A percentile compares a stretch with the other conserved stretches of the same genome.
Conservation (phyloP, 352 stramenopile species). For the Globisporangium okanoganense region DNA sequence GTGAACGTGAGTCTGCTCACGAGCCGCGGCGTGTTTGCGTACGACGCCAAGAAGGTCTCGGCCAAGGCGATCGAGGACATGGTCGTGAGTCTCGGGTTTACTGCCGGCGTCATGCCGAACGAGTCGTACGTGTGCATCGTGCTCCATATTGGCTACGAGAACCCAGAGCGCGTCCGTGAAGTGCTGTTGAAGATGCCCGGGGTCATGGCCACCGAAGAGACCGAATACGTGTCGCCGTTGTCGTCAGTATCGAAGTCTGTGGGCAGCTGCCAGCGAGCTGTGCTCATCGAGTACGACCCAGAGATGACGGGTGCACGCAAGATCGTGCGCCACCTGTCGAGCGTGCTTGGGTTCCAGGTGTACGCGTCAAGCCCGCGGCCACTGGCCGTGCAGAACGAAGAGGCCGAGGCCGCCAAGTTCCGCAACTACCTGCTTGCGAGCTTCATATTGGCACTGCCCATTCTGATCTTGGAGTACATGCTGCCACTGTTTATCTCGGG, state of each 20-base stretch:
- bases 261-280: slow-evolving; percentile 16
- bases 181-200: slow-evolving; percentile 31
- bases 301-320: slow-evolving; percentile 30
- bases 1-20: slow-evolving; percentile 71
- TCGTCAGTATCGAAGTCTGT: slow-evolving; percentile 4
- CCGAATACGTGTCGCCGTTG: slow-evolving; percentile 13
- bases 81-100: slow-evolving; percentile 67
- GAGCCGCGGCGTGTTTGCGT: slow-evolving; percentile 45
- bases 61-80: slow-evolving; percentile 60
- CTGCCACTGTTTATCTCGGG: slow-evolving; percentile 30
- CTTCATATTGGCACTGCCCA: slow-evolving; percentile 46
- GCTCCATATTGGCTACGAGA: slow-evolving; percentile 39
- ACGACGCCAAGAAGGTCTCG: slow-evolving; percentile 39
- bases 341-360: slow-evolving; percentile 36
- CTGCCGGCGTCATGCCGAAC: slow-evolving; percentile 43
- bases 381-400: slow-evolving; percentile 28
- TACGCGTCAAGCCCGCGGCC: slow-evolving; percentile 48
- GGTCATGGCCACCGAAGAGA: slow-evolving; percentile 23
- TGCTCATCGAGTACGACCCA: slow-evolving; percentile 50
- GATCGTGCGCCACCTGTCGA: slow-evolving; percentile 36
- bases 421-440: slow-evolving; percentile 44
- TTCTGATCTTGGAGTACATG: slow-evolving; percentile 58
- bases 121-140: slow-evolving; percentile 53
- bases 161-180: slow-evolving; percentile 15
- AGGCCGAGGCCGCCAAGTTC: slow-evolving; percentile 44